These are phyloP conservation scores for Immersiella caudata DNA, from an alignment of 495 filamentous ascomycete genomes.

Conservation along the genomic window DNA sequence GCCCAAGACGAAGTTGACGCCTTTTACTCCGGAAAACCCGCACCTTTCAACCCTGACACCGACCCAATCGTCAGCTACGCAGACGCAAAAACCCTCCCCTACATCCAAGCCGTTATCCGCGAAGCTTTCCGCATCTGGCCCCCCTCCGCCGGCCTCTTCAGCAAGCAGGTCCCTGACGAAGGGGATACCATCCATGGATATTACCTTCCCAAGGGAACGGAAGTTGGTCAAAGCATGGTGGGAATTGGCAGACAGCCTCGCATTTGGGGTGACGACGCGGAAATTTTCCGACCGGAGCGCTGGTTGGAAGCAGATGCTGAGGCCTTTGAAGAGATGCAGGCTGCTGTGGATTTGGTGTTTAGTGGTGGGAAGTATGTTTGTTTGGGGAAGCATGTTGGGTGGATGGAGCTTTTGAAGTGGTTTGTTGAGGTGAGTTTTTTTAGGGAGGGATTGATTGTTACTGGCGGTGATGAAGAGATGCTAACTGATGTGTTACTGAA, in stretches of 20 bases:
- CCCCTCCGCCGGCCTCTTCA: slow-evolving; percentile 37
- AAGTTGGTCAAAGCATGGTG: slow-evolving; percentile 51
- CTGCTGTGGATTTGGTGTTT: slow-evolving; percentile 27
- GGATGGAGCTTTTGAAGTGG: slow-evolving; percentile 50
- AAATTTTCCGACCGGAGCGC: slow-evolving; percentile 53
- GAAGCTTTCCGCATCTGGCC: slow-evolving; percentile 52
- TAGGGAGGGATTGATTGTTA: no score
- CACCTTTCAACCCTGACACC: neutral
- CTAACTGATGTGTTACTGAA: neutral
- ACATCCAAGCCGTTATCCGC: slow-evolving; percentile 60
- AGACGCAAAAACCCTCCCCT: slow-evolving; percentile 69
- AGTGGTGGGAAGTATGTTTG: slow-evolving; percentile 41
- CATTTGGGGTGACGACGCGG: slow-evolving; percentile 41
- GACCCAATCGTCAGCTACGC: slow-evolving; percentile 52
- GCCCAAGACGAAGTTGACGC: slow-evolving; percentile 61
- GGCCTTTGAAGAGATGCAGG: slow-evolving; percentile 38
- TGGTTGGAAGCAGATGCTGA: slow-evolving; percentile 48
- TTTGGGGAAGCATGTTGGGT: slow-evolving; percentile 40
- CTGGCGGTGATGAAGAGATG: no score
- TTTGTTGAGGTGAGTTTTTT: neutral
- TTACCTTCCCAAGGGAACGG: slow-evolving; percentile 53
- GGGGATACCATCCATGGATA: slow-evolving; percentile 53
- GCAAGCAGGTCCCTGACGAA: slow-evolving; percentile 50
- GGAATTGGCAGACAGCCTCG: slow-evolving; percentile 29
- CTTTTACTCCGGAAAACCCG: neutral